These are phyloP conservation scores for Xylaria venustula DNA, from an alignment of 495 filamentous ascomycete species.

Conservation along the genomic window DNA sequence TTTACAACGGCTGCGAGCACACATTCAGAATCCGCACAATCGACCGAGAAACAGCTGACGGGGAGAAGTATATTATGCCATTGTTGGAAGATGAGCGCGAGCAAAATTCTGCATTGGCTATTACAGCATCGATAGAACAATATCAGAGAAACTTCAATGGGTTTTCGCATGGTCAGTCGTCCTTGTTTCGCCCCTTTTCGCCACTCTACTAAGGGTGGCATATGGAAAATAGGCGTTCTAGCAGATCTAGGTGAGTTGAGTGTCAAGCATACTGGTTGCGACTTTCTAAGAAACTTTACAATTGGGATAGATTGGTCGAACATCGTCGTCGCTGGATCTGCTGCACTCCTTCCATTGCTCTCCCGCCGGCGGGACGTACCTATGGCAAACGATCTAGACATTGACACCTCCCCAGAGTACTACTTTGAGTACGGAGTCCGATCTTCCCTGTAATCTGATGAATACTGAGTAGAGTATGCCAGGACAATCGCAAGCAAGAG, in stretches of 20 bases:
- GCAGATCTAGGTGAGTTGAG: not conserved
- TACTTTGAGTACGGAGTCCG: conserved; percentile 8
- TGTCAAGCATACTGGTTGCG: not conserved
- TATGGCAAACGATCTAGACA: not conserved
- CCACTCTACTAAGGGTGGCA: not conserved
- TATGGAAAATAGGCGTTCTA: not conserved
- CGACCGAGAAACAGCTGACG: not conserved
- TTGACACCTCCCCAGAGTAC: not conserved
- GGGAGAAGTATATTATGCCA: not conserved
- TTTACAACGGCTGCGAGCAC: not conserved
- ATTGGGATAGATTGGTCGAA: conserved; percentile 10
- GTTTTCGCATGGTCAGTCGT: not conserved
- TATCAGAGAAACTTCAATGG: not conserved
- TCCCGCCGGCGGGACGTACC: conserved; percentile 8
- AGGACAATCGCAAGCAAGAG: conserved; percentile 59
- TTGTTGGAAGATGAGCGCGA: not conserved
- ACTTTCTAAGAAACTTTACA: not conserved
- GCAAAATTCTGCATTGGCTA: not conserved
- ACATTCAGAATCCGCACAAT: not conserved
- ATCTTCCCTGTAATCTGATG: not conserved
- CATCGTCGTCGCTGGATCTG: conserved; percentile 11
- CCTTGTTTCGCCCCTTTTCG: not conserved
- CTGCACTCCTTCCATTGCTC: conserved; percentile 11
- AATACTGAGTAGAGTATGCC: not conserved
- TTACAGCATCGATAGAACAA: not conserved